phyloP scores from a whole-genome alignment of 805 yeast genomes.

The Cyberlindnera japonica region DNA sequence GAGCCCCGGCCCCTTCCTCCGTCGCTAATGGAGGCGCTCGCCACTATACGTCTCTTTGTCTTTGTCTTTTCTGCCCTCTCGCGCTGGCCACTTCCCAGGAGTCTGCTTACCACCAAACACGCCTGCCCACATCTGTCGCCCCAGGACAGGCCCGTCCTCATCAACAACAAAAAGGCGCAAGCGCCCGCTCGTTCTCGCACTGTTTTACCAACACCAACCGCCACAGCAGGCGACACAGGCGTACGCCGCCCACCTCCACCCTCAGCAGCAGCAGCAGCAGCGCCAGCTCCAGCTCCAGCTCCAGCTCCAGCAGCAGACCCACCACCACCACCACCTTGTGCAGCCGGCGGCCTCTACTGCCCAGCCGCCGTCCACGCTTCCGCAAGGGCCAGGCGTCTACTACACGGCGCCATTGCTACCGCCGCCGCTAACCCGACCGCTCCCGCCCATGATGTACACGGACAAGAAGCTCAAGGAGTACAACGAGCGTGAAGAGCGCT shows the following conservation, averaged over 20 bases:
- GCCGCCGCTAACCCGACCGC: slow-evolving; percentile 10
- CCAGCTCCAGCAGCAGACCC: too few relatives aligned
- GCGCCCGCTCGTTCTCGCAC: neutral
- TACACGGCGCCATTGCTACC: slow-evolving; percentile 9
- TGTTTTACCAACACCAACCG: neutral
- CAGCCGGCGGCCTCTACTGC: too few relatives aligned
- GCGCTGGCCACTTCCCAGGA: slow-evolving; percentile 1
- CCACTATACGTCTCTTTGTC: too few relatives aligned
- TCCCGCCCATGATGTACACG: slow-evolving; percentile 20
- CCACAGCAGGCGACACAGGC: slow-evolving; percentile 1
- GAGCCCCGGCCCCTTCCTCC: too few relatives aligned
- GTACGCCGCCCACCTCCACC: neutral
- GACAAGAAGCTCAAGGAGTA: slow-evolving; percentile 29
- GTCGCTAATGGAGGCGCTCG: too few relatives aligned
- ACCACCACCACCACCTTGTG: too few relatives aligned
- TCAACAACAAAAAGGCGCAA: slow-evolving; percentile 1
- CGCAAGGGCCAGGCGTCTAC: too few relatives aligned
- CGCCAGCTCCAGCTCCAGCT: too few relatives aligned
- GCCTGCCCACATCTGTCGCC: neutral
- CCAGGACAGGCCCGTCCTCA: neutral
- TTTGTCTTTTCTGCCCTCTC: neutral
- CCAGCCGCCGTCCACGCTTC: too few relatives aligned
- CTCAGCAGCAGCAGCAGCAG: neutral
- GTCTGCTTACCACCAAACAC: neutral
- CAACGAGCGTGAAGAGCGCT: slow-evolving; percentile 29